Percentiles rank a stretch among this genome's conserved stretches.
These are phyloP conservation scores for Fusarium nisikadoi DNA, from an alignment of 2,329 filamentous ascomycete genomes.

Conservation along the genomic window DNA sequence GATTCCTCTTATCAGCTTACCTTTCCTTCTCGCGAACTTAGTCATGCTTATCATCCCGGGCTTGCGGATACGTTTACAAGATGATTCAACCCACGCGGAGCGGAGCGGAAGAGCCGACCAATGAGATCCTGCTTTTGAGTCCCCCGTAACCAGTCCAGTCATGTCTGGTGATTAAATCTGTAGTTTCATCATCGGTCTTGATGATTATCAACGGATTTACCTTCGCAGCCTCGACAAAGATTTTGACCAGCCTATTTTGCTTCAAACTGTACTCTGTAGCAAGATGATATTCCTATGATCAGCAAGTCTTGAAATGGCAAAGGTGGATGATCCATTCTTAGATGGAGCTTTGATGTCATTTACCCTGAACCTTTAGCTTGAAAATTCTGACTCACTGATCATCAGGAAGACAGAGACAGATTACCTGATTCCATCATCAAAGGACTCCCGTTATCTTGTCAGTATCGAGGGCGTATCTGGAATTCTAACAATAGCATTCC, in stretches of 20 bases:
- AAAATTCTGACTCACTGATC: background rate
- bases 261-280: too few relatives aligned
- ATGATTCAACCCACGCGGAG: background rate
- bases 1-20: background rate
- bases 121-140: rapidly evolving
- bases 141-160: background rate
- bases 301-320: background rate
- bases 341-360: background rate
- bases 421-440: background rate
- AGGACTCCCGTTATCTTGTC: background rate
- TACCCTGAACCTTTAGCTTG: background rate
- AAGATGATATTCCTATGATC: background rate
- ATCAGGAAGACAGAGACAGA: background rate
- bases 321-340: background rate
- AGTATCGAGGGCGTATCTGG: background rate
- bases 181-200: background rate
- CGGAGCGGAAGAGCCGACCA: background rate
- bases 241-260: background rate
- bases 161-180: rapidly evolving
- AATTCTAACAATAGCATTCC: background rate
- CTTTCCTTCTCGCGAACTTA: background rate
- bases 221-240: too few relatives aligned
- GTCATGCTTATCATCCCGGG: background rate
- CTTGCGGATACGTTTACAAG: background rate
- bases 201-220: background rate